Evolutionary conservation across 2,329 filamentous ascomycete genomes (phyloP).

Genomic region (Fusarium sp.): DNA sequence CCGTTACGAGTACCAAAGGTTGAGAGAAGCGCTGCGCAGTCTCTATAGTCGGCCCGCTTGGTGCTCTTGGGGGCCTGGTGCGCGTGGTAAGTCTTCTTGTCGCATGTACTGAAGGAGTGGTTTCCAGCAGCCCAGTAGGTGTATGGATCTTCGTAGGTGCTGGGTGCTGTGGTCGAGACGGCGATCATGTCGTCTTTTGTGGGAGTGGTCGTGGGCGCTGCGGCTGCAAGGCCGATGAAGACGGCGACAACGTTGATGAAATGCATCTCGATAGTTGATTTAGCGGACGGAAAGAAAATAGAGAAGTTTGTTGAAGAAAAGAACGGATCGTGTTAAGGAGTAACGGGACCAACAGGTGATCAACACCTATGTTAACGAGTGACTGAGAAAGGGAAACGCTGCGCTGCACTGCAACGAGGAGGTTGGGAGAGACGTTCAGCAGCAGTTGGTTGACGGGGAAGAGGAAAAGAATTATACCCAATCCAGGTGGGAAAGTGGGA

Average conservation of each 20-base stretch:
- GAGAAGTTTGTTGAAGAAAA: not conserved
- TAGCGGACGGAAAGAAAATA: not conserved
- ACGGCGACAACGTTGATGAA: slow-evolving; percentile 8
- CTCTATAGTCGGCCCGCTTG: slow-evolving; percentile 42
- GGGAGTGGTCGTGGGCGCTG: slow-evolving; percentile 19
- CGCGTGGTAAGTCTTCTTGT: slow-evolving; percentile 34
- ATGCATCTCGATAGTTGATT: slow-evolving; percentile 17
- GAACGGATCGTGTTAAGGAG: slow-evolving; percentile 10
- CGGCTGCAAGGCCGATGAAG: slow-evolving; percentile 21
- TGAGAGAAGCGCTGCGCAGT: slow-evolving; percentile 45
- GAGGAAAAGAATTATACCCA: not conserved
- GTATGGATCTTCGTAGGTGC: slow-evolving; percentile 10
- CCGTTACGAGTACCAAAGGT: slow-evolving; percentile 42
- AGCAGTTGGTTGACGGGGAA: not conserved
- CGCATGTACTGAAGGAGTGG: slow-evolving; percentile 40
- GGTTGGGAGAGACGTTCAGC: not conserved
- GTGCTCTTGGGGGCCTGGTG: slow-evolving; percentile 19
- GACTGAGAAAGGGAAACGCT: slow-evolving; percentile 29
- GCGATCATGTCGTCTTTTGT: slow-evolving; percentile 20
- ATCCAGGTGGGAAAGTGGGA: not conserved
- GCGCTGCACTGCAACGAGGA: slow-evolving; percentile 17
- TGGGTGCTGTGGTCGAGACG: slow-evolving; percentile 24
- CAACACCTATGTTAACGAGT: slow-evolving; percentile 32
- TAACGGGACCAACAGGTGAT: slow-evolving; percentile 21
- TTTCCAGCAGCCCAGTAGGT: slow-evolving; percentile 40